Evolutionary conservation across 768 basidiomycete genomes (phyloP).

Genomic region (Chalciporus sphaerocephalus): DNA sequence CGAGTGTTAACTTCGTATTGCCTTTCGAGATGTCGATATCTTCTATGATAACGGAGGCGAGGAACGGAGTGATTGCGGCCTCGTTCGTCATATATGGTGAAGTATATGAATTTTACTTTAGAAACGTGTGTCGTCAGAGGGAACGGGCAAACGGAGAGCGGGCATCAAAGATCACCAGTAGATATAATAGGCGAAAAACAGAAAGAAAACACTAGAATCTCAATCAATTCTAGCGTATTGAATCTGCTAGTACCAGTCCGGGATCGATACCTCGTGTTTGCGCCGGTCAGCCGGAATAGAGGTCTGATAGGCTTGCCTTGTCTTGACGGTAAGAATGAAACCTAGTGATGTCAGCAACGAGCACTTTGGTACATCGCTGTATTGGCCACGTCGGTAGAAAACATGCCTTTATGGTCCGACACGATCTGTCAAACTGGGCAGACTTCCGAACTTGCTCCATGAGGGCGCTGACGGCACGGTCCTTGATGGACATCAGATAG

Average conservation of each 20-base stretch:
- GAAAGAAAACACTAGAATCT: not conserved
- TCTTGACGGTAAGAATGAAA: not conserved
- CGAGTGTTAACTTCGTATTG: not conserved
- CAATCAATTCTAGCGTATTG: not conserved
- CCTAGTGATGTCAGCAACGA: slow-evolving; percentile 2
- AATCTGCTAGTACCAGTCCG: not conserved
- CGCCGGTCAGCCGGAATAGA: not conserved
- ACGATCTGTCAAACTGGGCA: not conserved
- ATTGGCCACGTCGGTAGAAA: not conserved
- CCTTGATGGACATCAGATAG: not conserved
- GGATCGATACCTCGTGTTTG: too few species aligned
- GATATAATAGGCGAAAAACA: not conserved
- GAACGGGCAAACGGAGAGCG: not conserved
- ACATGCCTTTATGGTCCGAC: not conserved
- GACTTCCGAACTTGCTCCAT: too few species aligned
- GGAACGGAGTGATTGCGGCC: not conserved
- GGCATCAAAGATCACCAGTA: not conserved
- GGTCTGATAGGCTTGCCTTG: not conserved
- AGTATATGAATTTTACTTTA: not conserved
- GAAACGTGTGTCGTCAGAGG: not conserved
- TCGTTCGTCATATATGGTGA: not conserved
- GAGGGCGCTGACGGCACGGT: not conserved
- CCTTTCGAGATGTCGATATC: not conserved
- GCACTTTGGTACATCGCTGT: too few species aligned
- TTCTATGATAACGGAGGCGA: not conserved